Conservation (phyloP, 1,139 yeast genomes). For the Nakaseomyces glabratus region DNA sequence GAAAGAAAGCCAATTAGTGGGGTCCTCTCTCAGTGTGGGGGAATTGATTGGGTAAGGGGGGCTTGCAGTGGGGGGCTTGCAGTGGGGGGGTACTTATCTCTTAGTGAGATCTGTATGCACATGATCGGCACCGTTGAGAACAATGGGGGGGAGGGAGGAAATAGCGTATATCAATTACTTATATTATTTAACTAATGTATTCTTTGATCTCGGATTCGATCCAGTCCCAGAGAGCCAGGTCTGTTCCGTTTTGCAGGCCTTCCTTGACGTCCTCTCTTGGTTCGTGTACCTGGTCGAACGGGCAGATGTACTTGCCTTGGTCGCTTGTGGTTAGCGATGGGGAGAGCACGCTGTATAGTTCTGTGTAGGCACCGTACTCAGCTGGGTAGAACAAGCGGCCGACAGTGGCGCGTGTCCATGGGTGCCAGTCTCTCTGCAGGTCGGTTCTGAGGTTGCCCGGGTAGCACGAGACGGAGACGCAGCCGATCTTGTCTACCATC, state of each 20-base stretch:
- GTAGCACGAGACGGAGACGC: slow-evolving; percentile 37
- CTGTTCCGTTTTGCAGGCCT: slow-evolving; percentile 24
- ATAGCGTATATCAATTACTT: too few relatives aligned
- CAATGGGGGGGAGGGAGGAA: too few relatives aligned
- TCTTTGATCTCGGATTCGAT: slow-evolving; percentile 17
- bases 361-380: slow-evolving; percentile 37
- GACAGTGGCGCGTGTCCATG: slow-evolving; percentile 10
- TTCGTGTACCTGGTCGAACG: slow-evolving; percentile 24
- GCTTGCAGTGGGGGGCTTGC: too few relatives aligned
- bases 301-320: slow-evolving; percentile 32
- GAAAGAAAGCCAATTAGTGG: too few relatives aligned
- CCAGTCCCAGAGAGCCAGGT: slow-evolving; percentile 20
- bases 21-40: too few relatives aligned
- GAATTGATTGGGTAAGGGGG: too few relatives aligned
- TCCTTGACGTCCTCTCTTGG: slow-evolving; percentile 26
- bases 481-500: slow-evolving; percentile 25
- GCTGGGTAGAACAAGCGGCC: slow-evolving; percentile 24
- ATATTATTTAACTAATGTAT: slow-evolving; percentile 5
- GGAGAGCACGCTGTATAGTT: slow-evolving; percentile 35
- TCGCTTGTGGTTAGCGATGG: slow-evolving; percentile 32
- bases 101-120: too few relatives aligned
- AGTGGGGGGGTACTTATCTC: too few relatives aligned
- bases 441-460: slow-evolving; percentile 43
- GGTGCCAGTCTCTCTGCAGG: slow-evolving; percentile 32
- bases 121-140: too few relatives aligned